phyloP scores from a whole-genome alignment of 176 grass and related monocot genomes.

The Ampelocalamus luodianensis region DNA sequence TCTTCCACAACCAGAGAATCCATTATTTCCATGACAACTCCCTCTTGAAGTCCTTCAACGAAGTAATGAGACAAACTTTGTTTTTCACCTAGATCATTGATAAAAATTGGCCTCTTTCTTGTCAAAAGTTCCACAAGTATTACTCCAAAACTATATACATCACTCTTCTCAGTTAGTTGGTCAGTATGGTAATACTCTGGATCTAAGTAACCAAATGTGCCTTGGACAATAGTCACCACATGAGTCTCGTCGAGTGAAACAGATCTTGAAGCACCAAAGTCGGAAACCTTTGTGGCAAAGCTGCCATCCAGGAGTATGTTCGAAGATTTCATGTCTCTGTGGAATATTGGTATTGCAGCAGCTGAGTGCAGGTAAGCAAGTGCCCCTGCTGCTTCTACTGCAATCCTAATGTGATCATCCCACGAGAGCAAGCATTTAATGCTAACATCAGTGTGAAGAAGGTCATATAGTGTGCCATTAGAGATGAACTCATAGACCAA shows the following conservation, averaged over 20 bases:
- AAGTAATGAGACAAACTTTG: conserved; percentile 55
- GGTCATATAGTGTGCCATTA: conserved; percentile 34
- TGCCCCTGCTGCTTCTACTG: neutral
- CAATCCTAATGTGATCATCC: conserved; percentile 47
- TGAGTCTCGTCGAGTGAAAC: conserved; percentile 52
- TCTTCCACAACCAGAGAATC: conserved; percentile 47
- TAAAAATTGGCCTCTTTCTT: conserved; percentile 53
- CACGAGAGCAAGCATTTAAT: neutral
- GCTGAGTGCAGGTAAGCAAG: neutral
- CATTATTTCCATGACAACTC: conserved; percentile 25
- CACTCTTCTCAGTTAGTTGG: conserved; percentile 54
- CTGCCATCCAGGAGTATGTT: neutral
- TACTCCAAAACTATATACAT: conserved; percentile 68
- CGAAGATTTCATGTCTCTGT: neutral
- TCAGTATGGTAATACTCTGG: conserved; percentile 52
- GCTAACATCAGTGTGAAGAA: conserved; percentile 2
- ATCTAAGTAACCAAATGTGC: conserved; percentile 54
- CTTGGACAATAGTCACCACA: conserved; percentile 64
- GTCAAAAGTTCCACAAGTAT: conserved; percentile 51
- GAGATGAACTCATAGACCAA: conserved; percentile 58
- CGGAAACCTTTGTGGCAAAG: conserved; percentile 44
- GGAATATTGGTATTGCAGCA: neutral
- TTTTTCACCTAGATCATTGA: conserved; percentile 34
- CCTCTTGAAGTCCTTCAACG: neutral
- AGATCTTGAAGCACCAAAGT: conserved; percentile 65